Conservation (phyloP, 1,139 yeast species). For the Wickerhamomyces sp. region DNA sequence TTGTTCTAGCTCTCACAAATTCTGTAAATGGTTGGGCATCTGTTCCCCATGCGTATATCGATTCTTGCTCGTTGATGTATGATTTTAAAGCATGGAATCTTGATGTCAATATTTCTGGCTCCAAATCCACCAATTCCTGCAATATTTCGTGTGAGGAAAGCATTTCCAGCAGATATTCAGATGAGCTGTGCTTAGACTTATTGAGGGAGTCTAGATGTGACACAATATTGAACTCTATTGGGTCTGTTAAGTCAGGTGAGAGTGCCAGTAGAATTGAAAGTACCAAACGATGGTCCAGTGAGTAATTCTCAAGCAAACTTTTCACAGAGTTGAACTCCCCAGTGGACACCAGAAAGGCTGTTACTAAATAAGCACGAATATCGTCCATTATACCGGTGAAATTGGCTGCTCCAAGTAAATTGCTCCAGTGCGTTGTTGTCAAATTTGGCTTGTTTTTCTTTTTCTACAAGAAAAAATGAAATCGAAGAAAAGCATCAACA, state of each 20-base stretch:
- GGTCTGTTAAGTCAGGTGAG: background rate
- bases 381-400: background rate
- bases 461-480: background rate
- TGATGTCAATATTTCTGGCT: background rate
- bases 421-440: background rate
- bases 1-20: constrained; percentile 2
- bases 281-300: background rate
- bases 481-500: no score
- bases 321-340: background rate
- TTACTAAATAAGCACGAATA: background rate
- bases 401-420: background rate
- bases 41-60: background rate
- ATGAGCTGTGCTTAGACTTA: background rate
- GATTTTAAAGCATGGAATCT: background rate
- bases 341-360: background rate
- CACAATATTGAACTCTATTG: background rate
- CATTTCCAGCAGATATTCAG: background rate
- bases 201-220: background rate
- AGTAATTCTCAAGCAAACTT: background rate
- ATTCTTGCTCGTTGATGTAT: background rate
- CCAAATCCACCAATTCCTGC: background rate
- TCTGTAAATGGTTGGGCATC: background rate
- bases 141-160: background rate
- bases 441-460: background rate
- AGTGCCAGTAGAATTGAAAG: background rate